Conservation (phyloP, 495 filamentous ascomycete species). For the Lasiosphaeriaceae sp. region DNA sequence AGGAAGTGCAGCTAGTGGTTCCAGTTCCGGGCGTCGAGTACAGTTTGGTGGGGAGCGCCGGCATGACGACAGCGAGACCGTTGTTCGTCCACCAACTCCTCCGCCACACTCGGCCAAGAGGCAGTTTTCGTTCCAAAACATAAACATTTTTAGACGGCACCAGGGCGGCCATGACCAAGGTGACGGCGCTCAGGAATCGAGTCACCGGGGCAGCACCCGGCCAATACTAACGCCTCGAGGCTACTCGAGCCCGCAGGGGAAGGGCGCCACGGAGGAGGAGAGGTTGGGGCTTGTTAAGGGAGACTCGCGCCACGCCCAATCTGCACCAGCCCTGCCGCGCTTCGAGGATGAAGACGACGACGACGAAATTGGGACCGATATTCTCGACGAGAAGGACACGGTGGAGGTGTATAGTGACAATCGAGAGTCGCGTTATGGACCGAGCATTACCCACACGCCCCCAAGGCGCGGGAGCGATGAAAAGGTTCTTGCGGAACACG, state of each 20-base stretch:
- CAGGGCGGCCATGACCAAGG: constrained; percentile 37
- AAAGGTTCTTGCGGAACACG: background rate
- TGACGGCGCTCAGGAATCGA: constrained; percentile 28
- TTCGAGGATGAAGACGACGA: constrained; percentile 35
- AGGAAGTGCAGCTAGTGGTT: constrained; percentile 31
- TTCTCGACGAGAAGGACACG: constrained; percentile 17
- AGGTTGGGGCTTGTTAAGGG: constrained; percentile 80
- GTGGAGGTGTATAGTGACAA: constrained; percentile 29
- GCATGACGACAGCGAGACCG: constrained; percentile 11
- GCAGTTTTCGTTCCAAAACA: constrained; percentile 88
- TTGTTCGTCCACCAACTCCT: constrained; percentile 39
- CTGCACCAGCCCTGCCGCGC: constrained; percentile 35
- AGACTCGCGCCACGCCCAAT: constrained; percentile 51
- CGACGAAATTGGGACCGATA: constrained; percentile 28
- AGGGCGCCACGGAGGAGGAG: constrained; percentile 80
- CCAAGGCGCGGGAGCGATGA: constrained; percentile 10
- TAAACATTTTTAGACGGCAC: constrained; percentile 64
- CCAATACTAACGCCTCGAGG: constrained; percentile 47
- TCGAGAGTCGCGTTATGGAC: constrained; percentile 35
- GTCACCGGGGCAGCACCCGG: constrained; percentile 21
- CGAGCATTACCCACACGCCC: constrained; percentile 36
- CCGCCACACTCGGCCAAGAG: constrained; percentile 57
- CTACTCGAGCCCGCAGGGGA: constrained; percentile 42
- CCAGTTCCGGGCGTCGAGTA: constrained; percentile 37
- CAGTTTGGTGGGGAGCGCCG: constrained; percentile 31